phyloP scores from a whole-genome alignment of 106 monocot genomes.

The Allium sativum region DNA sequence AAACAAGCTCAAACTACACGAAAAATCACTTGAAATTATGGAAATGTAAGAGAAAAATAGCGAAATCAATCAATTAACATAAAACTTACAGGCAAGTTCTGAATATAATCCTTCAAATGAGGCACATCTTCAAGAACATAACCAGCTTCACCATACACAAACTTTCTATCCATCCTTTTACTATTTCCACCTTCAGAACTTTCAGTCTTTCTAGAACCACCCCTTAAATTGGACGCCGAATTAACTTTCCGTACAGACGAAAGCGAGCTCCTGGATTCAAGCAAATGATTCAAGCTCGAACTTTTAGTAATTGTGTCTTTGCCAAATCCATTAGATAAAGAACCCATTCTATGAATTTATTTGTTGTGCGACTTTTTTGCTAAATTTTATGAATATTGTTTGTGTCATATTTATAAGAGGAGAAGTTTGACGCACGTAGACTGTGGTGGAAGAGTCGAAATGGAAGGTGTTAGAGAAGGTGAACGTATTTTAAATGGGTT shows the following conservation, averaged over 20 bases:
- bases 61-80: background rate
- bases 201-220: background rate
- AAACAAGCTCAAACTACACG: background rate
- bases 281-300: slow-evolving; percentile 3
- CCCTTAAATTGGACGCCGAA: background rate
- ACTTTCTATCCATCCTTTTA: slow-evolving; percentile 9
- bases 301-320: background rate
- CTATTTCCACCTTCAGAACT: background rate
- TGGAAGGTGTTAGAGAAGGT: background rate
- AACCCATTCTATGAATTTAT: background rate
- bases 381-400: background rate
- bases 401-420: background rate
- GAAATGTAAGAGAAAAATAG: background rate
- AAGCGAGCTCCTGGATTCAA: slow-evolving; percentile 8
- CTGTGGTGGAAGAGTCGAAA: background rate
- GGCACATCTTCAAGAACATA: slow-evolving; percentile 36
- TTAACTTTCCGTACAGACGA: background rate
- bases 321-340: background rate
- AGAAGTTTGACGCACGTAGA: slow-evolving; percentile 2
- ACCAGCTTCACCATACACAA: slow-evolving; percentile 17
- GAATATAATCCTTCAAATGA: slow-evolving; percentile 25
- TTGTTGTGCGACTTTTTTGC: background rate
- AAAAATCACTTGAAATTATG: background rate
- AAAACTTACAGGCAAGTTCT: slow-evolving; percentile 17
- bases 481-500: background rate